Conservation (phyloP, 441 rosid species). For the Sinapis alba region DNA sequence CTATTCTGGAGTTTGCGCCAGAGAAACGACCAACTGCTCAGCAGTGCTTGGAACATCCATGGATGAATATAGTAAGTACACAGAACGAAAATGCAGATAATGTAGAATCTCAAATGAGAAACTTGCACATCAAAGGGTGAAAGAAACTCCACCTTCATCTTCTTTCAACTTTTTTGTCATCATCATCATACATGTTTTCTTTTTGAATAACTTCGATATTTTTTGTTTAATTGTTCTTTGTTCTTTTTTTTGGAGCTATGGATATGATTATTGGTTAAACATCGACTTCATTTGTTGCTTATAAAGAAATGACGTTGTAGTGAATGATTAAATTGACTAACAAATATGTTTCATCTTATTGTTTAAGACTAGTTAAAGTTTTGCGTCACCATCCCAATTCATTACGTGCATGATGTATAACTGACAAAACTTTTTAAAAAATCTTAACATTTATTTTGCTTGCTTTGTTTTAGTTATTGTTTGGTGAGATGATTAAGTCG, state of each 20-base stretch:
- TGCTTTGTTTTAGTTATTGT: not conserved
- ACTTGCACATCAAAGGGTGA: conserved; percentile 56
- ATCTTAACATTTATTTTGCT: no score
- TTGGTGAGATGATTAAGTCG: not conserved
- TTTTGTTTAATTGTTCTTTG: not conserved
- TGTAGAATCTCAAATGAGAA: conserved; percentile 58
- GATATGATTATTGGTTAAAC: conserved; percentile 25
- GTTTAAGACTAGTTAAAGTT: not conserved
- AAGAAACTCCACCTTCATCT: not conserved
- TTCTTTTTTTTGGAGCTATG: not conserved
- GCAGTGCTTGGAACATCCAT: conserved; percentile 89
- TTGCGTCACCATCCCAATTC: not conserved
- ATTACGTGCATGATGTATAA: not conserved
- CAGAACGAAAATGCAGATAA: conserved; percentile 31
- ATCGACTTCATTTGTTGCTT: conserved; percentile 27
- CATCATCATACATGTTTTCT: conserved; percentile 6
- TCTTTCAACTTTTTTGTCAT: not conserved
- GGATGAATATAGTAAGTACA: conserved; percentile 56
- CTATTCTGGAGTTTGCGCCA: conserved; percentile 81
- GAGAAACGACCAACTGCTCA: conserved; percentile 94
- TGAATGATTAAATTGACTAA: conserved; percentile 18
- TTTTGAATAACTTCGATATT: conserved; percentile 1
- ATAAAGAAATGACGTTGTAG: conserved; percentile 15
- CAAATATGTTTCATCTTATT: conserved; percentile 21
- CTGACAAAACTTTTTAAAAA: not conserved